Evolutionary conservation across 2,329 filamentous ascomycete species (phyloP).

Genomic region (Alternaria ventricosa): DNA sequence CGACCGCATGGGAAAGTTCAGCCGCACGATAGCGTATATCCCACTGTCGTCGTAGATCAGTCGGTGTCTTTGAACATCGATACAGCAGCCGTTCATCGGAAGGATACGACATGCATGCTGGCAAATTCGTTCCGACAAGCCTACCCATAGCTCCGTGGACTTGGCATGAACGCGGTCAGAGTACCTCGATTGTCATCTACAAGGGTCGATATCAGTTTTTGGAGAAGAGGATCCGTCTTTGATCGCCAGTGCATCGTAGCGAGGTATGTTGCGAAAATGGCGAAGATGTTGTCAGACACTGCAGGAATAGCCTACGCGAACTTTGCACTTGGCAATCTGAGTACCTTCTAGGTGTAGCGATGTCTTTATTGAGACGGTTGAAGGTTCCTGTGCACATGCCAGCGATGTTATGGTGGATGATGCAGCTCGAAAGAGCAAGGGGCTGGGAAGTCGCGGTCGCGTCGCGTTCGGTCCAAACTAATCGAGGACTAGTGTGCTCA

Average conservation of each 20-base stretch:
- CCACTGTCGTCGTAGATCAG: too few relatives aligned
- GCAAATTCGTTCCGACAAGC: neutral
- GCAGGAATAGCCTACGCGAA: neutral
- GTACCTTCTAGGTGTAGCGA: neutral
- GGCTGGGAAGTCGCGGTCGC: neutral
- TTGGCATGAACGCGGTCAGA: neutral
- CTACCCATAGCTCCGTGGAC: neutral
- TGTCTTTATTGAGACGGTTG: neutral
- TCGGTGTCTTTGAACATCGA: neutral
- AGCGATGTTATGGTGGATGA: neutral
- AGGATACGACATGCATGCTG: neutral
- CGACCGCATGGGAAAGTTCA: neutral
- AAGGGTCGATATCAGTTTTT: neutral
- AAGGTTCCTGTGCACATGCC: neutral
- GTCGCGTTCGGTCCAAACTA: neutral
- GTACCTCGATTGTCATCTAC: neutral
- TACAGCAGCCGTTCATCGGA: neutral
- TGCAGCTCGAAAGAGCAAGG: neutral
- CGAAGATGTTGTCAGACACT: slow-evolving; percentile 4
- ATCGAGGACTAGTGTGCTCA: neutral
- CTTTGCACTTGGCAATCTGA: neutral
- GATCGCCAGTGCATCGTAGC: neutral
- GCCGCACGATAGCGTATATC: neutral
- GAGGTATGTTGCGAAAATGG: slow-evolving; percentile 1
- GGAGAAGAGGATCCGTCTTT: neutral